Evolutionary conservation across 148 eudicot species (phyloP).

Genomic region (Chenopodium album): DNA sequence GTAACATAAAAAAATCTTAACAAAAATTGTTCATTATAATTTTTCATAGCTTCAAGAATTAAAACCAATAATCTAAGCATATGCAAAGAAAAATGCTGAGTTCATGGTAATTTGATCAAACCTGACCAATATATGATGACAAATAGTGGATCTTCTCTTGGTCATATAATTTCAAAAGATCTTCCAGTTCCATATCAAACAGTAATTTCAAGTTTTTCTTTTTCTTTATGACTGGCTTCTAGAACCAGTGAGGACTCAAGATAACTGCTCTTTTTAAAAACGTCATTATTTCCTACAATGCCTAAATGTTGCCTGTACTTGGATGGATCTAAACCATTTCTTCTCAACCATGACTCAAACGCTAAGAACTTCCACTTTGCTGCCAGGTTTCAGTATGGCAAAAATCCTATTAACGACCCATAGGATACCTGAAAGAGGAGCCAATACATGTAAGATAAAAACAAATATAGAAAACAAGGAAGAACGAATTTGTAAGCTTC

Average conservation of each 20-base stretch:
- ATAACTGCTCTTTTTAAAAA: too few species aligned
- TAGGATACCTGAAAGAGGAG: constrained; percentile 62
- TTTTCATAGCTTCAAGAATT: too few species aligned
- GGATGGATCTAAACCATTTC: constrained; percentile 76
- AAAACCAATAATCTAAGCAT: background rate
- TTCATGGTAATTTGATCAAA: constrained; percentile 27
- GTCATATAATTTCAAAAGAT: constrained; percentile 76
- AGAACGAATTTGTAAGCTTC: background rate
- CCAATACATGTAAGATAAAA: background rate
- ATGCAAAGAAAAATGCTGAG: background rate
- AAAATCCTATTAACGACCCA: constrained; percentile 86
- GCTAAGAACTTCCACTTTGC: constrained; percentile 85
- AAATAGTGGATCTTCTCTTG: constrained; percentile 77
- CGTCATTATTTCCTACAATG: too few species aligned
- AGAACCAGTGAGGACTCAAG: too few species aligned
- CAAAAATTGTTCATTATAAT: too few species aligned
- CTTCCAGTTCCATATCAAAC: constrained; percentile 58
- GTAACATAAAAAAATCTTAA: too few species aligned
- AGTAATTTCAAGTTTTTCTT: too few species aligned
- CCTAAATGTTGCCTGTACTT: constrained; percentile 44
- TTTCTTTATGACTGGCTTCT: too few species aligned
- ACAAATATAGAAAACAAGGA: background rate
- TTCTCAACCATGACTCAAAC: constrained; percentile 93
- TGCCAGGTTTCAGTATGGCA: constrained; percentile 87
- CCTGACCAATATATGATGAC: constrained; percentile 95